Base-by-base conservation (phyloP, 2,329 filamentous ascomycete genomes). In the Dactylella cylindrospora region DNA sequence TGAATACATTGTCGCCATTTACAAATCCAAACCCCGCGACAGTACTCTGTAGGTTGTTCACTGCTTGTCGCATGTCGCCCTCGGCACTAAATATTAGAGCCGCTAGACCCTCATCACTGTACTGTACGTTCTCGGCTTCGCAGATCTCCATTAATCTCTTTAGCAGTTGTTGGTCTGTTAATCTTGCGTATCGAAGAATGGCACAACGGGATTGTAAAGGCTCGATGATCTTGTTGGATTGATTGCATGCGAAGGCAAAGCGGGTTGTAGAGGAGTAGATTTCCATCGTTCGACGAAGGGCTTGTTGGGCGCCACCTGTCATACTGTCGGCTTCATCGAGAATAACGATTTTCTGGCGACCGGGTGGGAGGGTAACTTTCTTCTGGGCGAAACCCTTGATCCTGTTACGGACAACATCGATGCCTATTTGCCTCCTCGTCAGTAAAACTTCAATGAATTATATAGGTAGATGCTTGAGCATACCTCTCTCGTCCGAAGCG, bases 311-410 rank as follows among this genome's bases (percentile, higher is more conserved):
- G 47, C 93, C 93, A 19, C 87, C 87, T 0, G 93, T 98, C 93
- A 98, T 98, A 72, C 85, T 90, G 78, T 98, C 93, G 59, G 93
- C 93, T 77, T 98, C 93, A 74, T 98, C 93, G 54, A 98, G 83
- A 67, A 98, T 97, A 43, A 98, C 89, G 43, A 98, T 78, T 77
- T 98, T 98, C 74, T 98, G 93, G 50, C 90, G 82, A 6, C 93
- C 93, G 0, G 84, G 77, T 0, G 93, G 90, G 9, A 98, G 79
- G 1, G 93, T 98, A 68, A 98, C 93, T 75, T 98, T 98, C 75
- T 98, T 98, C 74, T 97, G 93, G 2, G 93, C 93, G 70, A 98
- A 98, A 5, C 89, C 90, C 76, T 98, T 98, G 78, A 98, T 98
- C 65, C 93, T 80, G 73, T 96, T 96, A 46, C 93, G 84, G 20